Evolutionary conservation across 2,329 filamentous ascomycete species (phyloP), one percentile per base, ranked within the genome.

Genomic region (Eurotiales sp.): DNA sequence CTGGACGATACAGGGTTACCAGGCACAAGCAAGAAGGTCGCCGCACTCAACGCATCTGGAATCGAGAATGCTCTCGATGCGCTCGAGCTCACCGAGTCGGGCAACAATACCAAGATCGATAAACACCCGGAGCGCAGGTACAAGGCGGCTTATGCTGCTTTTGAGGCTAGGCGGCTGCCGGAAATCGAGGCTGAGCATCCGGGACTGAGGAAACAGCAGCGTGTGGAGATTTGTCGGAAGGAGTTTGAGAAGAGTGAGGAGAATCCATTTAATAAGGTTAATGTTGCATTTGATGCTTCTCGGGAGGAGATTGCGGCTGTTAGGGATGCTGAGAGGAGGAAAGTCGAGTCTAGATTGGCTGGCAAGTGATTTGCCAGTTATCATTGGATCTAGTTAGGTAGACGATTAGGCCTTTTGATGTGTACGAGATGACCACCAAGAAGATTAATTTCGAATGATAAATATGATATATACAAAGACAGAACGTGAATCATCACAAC

Each of bases 51-150:
- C 68, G 91, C 90, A 3, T 80, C 86, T 0, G 90, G 90, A 63
- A 96, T 99, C 69, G 91, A 97, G 69, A 92, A 96, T 63, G 90
- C 90, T 0, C 82, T 97, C 45, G 91, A 96, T 62, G 90, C 90
- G 3, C 81, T 97, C 23, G 84, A 83, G 2, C 71, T 96, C 47
- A 82, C 82, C 3, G 77, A 79, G 14, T 72, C 70, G 22, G 71
- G 76, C 36, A 77, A 80, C 46, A 73, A 78, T 17, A 72, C 80
- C 53, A 90, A 93, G 76, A 71, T 99, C 53, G 93, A 99, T 66
- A 80, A 84, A 48, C 91, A 97, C 67, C 91, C 93, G 0, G 90
- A 96, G 76, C 78, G 88, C 54, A 79, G 93, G 47, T 93, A 86
- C 76, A 88, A 90, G 69, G 90, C 91, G 6, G 92, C 92, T 1